A percentile compares a stretch with the other conserved stretches of the same genome.
Conservation (phyloP, 768 basidiomycete genomes). For the Lyophyllum decastes region DNA sequence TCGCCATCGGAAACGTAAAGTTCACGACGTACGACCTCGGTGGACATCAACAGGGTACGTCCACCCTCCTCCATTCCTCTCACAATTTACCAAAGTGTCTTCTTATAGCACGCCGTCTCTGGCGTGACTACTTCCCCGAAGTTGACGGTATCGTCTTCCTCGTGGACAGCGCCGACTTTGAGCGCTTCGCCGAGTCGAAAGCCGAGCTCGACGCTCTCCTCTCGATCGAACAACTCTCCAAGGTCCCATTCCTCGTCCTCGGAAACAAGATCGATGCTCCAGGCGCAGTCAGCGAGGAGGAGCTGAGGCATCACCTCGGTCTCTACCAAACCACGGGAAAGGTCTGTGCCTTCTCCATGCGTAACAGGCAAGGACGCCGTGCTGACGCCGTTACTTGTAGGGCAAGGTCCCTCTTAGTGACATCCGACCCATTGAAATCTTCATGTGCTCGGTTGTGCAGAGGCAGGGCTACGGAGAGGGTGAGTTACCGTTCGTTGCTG, state of each 20-base stretch:
- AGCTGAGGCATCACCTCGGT: conserved; percentile 92
- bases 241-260: conserved; percentile 97
- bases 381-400: conserved; percentile 37
- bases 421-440: conserved; percentile 97
- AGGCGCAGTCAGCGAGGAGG: conserved; percentile 96
- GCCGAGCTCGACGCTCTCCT: conserved; percentile 96
- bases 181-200: conserved; percentile 95
- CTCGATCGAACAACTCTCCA: conserved; percentile 91
- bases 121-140: conserved; percentile 99
- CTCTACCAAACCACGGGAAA: conserved; percentile 99
- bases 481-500: conserved; percentile 25
- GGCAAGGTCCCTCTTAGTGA: conserved; percentile 97
- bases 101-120: conserved; percentile 84
- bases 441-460: conserved; percentile 99
- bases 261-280: conserved; percentile 99
- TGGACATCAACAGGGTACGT: conserved; percentile 91
- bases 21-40: conserved; percentile 99
- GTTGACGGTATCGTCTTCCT: conserved; percentile 99
- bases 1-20: conserved; percentile 98
- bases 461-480: conserved; percentile 99
- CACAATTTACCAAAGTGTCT: background rate
- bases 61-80: background rate
- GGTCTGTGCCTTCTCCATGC: conserved; percentile 44
- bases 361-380: conserved; percentile 6
- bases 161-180: conserved; percentile 95